phyloP scores from a whole-genome alignment of 306 rosid genomes.

The Benincasa hispida region DNA sequence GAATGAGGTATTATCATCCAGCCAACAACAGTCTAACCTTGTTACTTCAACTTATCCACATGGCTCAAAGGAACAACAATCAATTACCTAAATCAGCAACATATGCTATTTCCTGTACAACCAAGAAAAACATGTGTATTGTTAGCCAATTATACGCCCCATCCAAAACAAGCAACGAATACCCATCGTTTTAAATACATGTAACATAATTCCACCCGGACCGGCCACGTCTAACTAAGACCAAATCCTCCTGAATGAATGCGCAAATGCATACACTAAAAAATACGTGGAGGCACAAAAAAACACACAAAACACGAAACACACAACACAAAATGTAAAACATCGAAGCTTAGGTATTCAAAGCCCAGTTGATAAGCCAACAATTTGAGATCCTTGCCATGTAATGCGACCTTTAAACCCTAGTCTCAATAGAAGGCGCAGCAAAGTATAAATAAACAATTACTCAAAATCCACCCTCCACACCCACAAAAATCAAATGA shows the following conservation, averaged over 20 bases:
- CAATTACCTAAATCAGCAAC: neutral
- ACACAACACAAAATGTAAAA: slow-evolving; percentile 17
- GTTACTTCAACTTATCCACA: slow-evolving; percentile 17
- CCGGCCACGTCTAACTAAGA: slow-evolving; percentile 31
- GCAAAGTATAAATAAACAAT: slow-evolving; percentile 5
- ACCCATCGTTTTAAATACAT: neutral
- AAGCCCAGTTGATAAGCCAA: slow-evolving; percentile 9
- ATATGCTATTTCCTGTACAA: neutral
- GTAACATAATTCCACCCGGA: neutral
- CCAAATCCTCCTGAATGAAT: slow-evolving; percentile 9
- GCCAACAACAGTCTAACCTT: slow-evolving; percentile 13
- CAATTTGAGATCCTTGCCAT: slow-evolving; percentile 13
- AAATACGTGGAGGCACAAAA: slow-evolving; percentile 1
- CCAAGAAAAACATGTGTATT: neutral
- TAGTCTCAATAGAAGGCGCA: slow-evolving; percentile 24
- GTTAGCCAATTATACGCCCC: neutral
- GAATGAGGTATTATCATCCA: slow-evolving; percentile 62
- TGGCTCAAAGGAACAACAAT: slow-evolving; percentile 10
- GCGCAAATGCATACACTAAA: slow-evolving; percentile 18
- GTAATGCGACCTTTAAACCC: slow-evolving; percentile 29
- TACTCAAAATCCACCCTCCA: slow-evolving; percentile 1
- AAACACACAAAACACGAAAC: too few species aligned
- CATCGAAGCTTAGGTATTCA: slow-evolving; percentile 17
- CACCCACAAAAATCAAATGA: slow-evolving; percentile 11
- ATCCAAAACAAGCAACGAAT: neutral